A percentile compares a stretch with the other conserved stretches of the same genome.
Conservation (phyloP, 2,329 filamentous ascomycete genomes). For the Apiospora phragmitis region DNA sequence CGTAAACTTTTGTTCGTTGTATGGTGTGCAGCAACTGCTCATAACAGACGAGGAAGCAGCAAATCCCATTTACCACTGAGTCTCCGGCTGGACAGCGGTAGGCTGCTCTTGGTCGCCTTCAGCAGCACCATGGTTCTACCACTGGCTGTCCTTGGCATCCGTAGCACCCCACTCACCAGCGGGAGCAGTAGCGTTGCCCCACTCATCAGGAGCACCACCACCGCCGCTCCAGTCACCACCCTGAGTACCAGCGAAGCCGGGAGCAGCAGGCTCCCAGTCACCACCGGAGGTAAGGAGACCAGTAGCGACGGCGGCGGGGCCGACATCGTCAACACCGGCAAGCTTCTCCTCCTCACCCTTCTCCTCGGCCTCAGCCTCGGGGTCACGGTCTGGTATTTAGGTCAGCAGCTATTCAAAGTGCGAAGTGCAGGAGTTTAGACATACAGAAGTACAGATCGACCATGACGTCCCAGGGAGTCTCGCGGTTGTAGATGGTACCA, state of each 20-base stretch:
- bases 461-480: constrained; percentile 99
- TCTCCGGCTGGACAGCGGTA: background rate
- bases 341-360: constrained; percentile 93
- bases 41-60: constrained; percentile 1
- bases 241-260: constrained; percentile 66
- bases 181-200: constrained; percentile 59
- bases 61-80: constrained; percentile 23
- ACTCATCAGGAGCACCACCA: constrained; percentile 58
- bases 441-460: constrained; percentile 98
- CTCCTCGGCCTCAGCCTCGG: constrained; percentile 99
- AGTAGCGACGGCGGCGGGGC: constrained; percentile 73
- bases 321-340: constrained; percentile 81
- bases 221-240: constrained; percentile 57
- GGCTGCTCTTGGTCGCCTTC: constrained; percentile 12
- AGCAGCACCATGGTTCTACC: constrained; percentile 23
- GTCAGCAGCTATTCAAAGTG: constrained; percentile 17
- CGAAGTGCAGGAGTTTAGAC: constrained; percentile 29
- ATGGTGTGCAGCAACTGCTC: constrained; percentile 13
- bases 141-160: constrained; percentile 43
- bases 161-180: constrained; percentile 71
- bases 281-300: constrained; percentile 65
- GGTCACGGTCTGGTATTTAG: constrained; percentile 75
- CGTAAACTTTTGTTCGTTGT: constrained; percentile 19
- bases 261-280: constrained; percentile 85
- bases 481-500: constrained; percentile 92